phyloP scores from a whole-genome alignment of 169 alveolate species.

The Eimeria acervulina region DNA sequence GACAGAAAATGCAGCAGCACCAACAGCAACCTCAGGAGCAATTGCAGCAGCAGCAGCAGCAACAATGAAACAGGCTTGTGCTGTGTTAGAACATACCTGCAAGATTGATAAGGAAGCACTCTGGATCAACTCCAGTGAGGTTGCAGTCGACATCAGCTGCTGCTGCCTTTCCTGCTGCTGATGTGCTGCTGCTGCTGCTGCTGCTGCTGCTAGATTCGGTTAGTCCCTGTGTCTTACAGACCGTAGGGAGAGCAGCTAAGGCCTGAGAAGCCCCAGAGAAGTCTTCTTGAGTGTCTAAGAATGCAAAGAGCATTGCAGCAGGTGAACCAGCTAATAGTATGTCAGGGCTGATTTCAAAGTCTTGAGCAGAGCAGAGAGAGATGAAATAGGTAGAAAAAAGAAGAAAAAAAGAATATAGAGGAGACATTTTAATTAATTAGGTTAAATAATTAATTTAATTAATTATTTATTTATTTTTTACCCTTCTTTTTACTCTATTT shows the following conservation, averaged over 20 bases:
- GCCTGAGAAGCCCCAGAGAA: conserved; percentile 41
- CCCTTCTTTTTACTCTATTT: too few relatives aligned
- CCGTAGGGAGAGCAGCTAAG: not conserved
- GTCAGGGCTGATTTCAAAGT: conserved; percentile 49
- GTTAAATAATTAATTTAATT: too few relatives aligned
- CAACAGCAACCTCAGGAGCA: not conserved
- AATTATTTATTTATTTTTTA: too few relatives aligned
- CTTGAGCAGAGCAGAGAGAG: not conserved
- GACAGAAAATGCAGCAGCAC: not conserved
- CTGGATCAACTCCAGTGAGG: conserved; percentile 77
- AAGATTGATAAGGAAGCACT: conserved; percentile 64
- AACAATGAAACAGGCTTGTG: not conserved
- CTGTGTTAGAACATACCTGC: conserved; percentile 7
- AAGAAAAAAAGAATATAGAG: not conserved
- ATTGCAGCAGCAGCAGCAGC: not conserved
- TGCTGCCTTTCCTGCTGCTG: not conserved
- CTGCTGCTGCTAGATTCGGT: not conserved
- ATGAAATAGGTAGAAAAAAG: not conserved
- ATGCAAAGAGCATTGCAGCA: conserved; percentile 55
- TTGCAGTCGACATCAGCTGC: conserved; percentile 69
- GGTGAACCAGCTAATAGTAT: conserved; percentile 50
- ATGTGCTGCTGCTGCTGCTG: conserved; percentile 1
- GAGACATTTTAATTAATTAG: not conserved
- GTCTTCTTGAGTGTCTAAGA: conserved; percentile 46
- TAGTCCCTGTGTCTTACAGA: conserved; percentile 17